Evolutionary conservation across 371 early-diverging fungal genomes (phyloP).

Genomic region (Haplosporangium sp.): DNA sequence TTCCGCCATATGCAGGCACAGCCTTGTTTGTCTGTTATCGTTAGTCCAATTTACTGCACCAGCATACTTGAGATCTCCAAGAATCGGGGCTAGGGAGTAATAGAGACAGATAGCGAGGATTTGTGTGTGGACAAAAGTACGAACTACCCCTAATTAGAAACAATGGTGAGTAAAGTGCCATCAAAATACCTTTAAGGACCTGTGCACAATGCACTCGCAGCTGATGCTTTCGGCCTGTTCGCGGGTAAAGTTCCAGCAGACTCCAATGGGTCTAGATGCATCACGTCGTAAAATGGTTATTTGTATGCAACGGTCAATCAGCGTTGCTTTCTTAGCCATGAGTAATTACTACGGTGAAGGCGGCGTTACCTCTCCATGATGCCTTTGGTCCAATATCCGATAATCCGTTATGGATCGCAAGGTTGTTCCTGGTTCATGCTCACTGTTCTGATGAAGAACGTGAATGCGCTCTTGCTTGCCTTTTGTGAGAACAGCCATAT

Average conservation of each 20-base stretch:
- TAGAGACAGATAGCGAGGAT: background rate
- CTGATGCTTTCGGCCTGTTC: slow-evolving; percentile 48
- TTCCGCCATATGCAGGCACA: slow-evolving; percentile 32
- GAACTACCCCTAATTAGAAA: background rate
- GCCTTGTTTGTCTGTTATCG: background rate
- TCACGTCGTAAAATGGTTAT: background rate
- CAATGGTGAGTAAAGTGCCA: background rate
- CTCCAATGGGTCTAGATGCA: slow-evolving; percentile 11
- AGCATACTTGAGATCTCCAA: slow-evolving; percentile 34
- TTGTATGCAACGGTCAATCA: background rate
- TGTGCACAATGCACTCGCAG: slow-evolving; percentile 45
- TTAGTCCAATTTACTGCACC: background rate
- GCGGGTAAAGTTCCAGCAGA: slow-evolving; percentile 21
- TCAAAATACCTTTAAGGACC: slow-evolving; percentile 20
- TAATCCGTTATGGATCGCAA: background rate
- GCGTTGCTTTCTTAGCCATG: background rate
- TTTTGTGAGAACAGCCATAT: slow-evolving; percentile 13
- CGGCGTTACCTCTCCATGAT: too few species aligned
- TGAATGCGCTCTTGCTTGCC: slow-evolving; percentile 16
- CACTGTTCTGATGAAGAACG: background rate
- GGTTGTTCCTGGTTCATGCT: too few species aligned
- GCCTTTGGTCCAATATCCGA: background rate
- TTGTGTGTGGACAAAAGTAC: background rate
- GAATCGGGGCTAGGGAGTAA: slow-evolving; percentile 24
- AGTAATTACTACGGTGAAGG: background rate